Base-by-base conservation (phyloP, 805 yeast species). In the Scheffersomyces lignosus region DNA sequence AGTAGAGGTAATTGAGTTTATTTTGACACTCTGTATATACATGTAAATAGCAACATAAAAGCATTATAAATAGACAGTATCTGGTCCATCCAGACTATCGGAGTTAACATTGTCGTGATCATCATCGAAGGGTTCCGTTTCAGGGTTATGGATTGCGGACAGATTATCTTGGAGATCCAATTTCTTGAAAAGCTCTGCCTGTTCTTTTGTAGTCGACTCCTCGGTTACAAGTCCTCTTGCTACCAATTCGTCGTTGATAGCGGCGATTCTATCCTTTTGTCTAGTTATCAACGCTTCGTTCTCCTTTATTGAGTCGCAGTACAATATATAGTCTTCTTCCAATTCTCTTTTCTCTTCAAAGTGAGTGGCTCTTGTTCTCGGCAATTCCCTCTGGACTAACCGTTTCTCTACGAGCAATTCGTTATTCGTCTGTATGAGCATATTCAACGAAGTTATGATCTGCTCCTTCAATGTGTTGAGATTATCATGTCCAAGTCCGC, bases 221-320 rank as follows among this genome's bases (percentile, higher is more conserved):
- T n/a, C n/a, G n/a, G n/a, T 14, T 14, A 39, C 17, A 27, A 38
- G 33, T 1, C 49, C 75, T 38, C 87, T 62, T 36, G 55, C 52
- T n/a, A 49, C 43, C 16, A 80, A 58, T 50, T 82, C 87, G 14
- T 61, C 52, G 22, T 69, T 64, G 14, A 81, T 50, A 0, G 70
- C 67, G 3, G 57, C 61, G 3, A 80, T 51, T 40, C 83, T 60
- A 23, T 66, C 62, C 8, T 53, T 40, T 50, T 81, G 82, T 49
- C 75, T 80, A 2, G 54, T 47, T 15, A 81, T 60, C n/a, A 81
- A 84, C 3, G 54, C 51, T 9, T 64, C 58, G 53, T 83, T 83
- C 45, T 83, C 90, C 6, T 52, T 48, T 13, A 81, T 66, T 7
- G 81, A 70, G n/a, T 77, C 83, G 4, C 48, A 53, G 56, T 75